Conservation (phyloP, 345 rosid species). For the Lagerstroemia speciosa region DNA sequence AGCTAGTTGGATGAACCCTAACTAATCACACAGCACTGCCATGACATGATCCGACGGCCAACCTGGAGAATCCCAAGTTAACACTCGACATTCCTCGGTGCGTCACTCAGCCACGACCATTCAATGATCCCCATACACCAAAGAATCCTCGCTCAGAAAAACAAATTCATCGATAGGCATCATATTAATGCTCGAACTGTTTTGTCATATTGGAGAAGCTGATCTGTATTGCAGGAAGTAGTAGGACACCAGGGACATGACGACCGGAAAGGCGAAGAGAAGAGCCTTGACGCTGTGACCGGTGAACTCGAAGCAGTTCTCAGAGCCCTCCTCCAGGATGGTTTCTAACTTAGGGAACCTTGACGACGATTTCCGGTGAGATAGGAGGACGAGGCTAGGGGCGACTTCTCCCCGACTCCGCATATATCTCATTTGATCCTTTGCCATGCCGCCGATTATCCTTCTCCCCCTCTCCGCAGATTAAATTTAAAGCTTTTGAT, state of each 20-base stretch:
- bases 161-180: too few relatives aligned
- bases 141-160: too few relatives aligned
- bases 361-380: not conserved
- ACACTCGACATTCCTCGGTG: too few relatives aligned
- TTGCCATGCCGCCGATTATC: not conserved
- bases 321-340: conserved; percentile 6
- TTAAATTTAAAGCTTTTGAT: too few relatives aligned
- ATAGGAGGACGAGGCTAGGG: not conserved
- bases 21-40: too few relatives aligned
- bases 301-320: not conserved
- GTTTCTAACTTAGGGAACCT: conserved; percentile 6
- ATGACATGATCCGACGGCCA: too few relatives aligned
- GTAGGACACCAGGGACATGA: not conserved
- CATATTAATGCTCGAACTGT: too few relatives aligned
- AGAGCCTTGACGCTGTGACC: not conserved
- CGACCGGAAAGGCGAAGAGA: not conserved
- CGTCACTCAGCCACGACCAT: too few relatives aligned
- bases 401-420: conserved; percentile 3
- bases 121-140: too few relatives aligned
- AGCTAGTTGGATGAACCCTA: too few relatives aligned
- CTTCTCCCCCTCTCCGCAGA: too few relatives aligned
- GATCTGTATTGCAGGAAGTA: not conserved
- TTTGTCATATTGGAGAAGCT: not conserved
- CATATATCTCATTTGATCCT: not conserved
- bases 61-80: too few relatives aligned